These are phyloP conservation scores for Lachnellula occidentalis DNA, from an alignment of 2,329 filamentous ascomycete species.

Conservation along the genomic window DNA sequence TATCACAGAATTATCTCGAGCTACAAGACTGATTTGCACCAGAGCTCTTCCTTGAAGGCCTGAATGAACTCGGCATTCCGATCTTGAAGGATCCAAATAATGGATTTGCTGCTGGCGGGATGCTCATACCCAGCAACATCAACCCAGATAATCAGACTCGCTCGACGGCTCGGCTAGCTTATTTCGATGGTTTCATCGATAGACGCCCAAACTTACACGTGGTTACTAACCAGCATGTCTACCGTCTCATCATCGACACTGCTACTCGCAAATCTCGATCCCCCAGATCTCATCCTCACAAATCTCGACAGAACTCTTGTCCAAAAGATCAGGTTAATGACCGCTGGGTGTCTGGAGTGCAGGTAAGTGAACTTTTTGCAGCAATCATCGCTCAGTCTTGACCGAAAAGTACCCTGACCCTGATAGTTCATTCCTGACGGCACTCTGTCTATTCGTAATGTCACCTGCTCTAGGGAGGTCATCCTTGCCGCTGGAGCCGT, in stretches of 20 bases:
- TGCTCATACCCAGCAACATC: constrained; percentile 36
- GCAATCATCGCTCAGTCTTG: too few species aligned
- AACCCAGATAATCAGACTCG: constrained; percentile 36
- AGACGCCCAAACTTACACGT: constrained; percentile 37
- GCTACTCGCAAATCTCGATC: constrained; percentile 21
- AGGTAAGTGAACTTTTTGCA: constrained; percentile 28
- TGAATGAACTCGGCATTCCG: constrained; percentile 35
- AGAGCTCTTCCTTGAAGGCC: constrained; percentile 36
- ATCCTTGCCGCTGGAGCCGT: constrained; percentile 43
- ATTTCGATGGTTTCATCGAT: constrained; percentile 33
- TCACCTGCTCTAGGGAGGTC: constrained; percentile 44
- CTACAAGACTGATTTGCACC: not conserved
- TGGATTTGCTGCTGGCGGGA: constrained; percentile 34
- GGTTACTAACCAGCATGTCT: constrained; percentile 36
- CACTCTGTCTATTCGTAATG: constrained; percentile 14
- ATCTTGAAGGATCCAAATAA: constrained; percentile 34
- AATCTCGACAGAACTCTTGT: not conserved
- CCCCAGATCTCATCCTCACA: constrained; percentile 31
- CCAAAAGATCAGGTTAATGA: constrained; percentile 10
- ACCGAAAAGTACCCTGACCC: not conserved
- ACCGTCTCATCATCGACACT: constrained; percentile 30
- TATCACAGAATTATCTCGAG: not conserved
- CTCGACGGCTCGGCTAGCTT: constrained; percentile 37
- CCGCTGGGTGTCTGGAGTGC: constrained; percentile 32
- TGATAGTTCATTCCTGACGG: constrained; percentile 19